Evolutionary conservation across 2,329 filamentous ascomycete species (phyloP).

Genomic region (Zymoseptoria passerinii): DNA sequence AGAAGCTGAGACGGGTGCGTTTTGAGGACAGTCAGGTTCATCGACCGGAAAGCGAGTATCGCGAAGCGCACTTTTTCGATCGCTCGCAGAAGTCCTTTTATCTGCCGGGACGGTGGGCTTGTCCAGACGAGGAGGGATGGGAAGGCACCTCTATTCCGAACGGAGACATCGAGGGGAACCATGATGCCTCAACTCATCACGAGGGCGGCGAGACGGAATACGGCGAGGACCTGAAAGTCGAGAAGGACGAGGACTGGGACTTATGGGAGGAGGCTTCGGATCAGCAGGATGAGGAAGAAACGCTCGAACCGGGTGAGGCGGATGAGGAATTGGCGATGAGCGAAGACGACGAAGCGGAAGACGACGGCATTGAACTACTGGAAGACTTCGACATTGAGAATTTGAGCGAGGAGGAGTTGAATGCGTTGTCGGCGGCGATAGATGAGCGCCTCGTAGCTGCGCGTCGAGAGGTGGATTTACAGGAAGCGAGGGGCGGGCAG

Average conservation of each 20-base stretch:
- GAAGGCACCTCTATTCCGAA: background rate
- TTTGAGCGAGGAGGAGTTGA: background rate
- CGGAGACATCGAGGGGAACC: too few relatives aligned
- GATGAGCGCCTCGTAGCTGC: background rate
- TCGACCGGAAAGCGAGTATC: conserved; percentile 1
- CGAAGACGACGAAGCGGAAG: background rate
- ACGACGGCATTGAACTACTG: background rate
- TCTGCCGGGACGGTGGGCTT: conserved; percentile 1
- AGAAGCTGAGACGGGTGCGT: background rate
- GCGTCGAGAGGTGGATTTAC: background rate
- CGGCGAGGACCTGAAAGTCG: background rate
- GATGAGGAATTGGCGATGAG: background rate
- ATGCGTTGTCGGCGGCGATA: background rate
- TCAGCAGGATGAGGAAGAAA: background rate
- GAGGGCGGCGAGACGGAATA: too few relatives aligned
- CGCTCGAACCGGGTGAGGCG: background rate
- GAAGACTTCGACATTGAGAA: background rate
- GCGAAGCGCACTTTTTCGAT: background rate
- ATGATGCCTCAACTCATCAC: too few relatives aligned
- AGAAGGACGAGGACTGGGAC: background rate
- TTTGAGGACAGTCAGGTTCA: background rate
- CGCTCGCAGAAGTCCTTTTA: background rate
- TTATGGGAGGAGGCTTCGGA: background rate
- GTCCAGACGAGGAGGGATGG: background rate
- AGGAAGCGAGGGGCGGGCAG: background rate